Base-by-base conservation (phyloP, 352 stramenopile genomes). In the Globisporangium cylindrosporum region DNA sequence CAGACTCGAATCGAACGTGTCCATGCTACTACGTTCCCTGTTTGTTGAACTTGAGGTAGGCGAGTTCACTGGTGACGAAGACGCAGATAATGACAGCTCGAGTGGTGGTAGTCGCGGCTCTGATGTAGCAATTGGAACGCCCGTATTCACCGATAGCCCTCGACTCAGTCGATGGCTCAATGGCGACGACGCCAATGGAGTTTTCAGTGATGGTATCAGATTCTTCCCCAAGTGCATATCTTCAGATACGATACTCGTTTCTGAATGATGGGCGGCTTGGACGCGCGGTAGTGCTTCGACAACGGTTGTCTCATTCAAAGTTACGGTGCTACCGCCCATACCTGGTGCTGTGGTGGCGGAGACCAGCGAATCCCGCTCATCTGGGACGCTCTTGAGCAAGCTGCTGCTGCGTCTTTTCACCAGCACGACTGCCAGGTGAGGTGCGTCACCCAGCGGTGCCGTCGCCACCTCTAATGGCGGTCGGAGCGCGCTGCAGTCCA, bases 1-100 rank as follows among this genome's bases (percentile, higher is more conserved):
- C 3, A 10, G 36, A 29, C 24, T 22, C 25, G 34, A 24, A 48
- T 48, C 41, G 5, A 48, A 48, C 3, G 53, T 22, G 12, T 43
- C 49, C n/a, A 59, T 5, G n/a, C 15, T n/a, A 5, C 5, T 12
- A 15, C n/a, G 43, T n/a, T 64, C 64, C n/a, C 34, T 64, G 43
- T 58, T 34, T 24, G 20, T 59, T 2, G 64, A 34, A 18, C 64
- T 65, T 1, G 57, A 20, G 1, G 57, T 2, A 22, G 64, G 64
- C 1, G 64, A 70, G 34, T 70, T 58, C 9, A n/a, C 25, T 15
- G 65, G 57, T 0, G 64, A 70, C 34, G 57, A 56, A 20, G 48
- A 5, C 22, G 32, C n/a, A 15, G 64, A 54, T 2, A 46, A n/a
- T 15, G 65, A 61, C 14, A 66, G 4, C 3, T 61, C 48, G 6